A percentile compares a stretch with the other conserved stretches of the same genome.
Conservation (phyloP, 306 rosid genomes). For the Mimosa pudica region DNA sequence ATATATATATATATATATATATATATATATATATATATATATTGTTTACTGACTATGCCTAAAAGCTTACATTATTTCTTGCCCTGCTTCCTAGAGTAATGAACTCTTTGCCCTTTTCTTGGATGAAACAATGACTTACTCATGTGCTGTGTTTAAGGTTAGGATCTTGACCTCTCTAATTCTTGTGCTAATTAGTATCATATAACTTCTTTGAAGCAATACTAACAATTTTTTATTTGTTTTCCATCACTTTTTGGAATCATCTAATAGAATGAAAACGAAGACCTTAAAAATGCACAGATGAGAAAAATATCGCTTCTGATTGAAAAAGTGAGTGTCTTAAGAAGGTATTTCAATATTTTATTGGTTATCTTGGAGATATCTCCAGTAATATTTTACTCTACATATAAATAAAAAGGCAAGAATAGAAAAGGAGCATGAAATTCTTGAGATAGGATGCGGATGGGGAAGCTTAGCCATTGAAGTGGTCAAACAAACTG, state of each 20-base stretch:
- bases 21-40: no score
- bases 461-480: constrained; percentile 97
- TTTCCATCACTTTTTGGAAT: constrained; percentile 2
- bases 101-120: constrained; percentile 83
- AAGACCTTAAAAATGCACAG: constrained; percentile 81
- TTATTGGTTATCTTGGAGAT: not conserved
- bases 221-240: not conserved
- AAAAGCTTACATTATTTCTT: constrained; percentile 30
- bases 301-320: constrained; percentile 68
- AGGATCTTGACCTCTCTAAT: constrained; percentile 26
- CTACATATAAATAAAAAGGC: constrained; percentile 42
- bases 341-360: not conserved
- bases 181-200: not conserved
- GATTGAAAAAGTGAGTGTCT: constrained; percentile 56
- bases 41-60: not conserved
- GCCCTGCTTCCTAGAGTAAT: constrained; percentile 68
- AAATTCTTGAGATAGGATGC: constrained; percentile 82
- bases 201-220: constrained; percentile 14
- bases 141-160: constrained; percentile 82
- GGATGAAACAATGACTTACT: constrained; percentile 89
- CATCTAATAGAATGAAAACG: constrained; percentile 54
- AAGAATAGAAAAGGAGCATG: constrained; percentile 63
- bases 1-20: no score
- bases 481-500: constrained; percentile 74
- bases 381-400: constrained; percentile 2